A percentile compares a stretch with the other conserved stretches of the same genome.
phyloP scores from a whole-genome alignment of 495 filamentous ascomycete species.

The Penicillium parvum region DNA sequence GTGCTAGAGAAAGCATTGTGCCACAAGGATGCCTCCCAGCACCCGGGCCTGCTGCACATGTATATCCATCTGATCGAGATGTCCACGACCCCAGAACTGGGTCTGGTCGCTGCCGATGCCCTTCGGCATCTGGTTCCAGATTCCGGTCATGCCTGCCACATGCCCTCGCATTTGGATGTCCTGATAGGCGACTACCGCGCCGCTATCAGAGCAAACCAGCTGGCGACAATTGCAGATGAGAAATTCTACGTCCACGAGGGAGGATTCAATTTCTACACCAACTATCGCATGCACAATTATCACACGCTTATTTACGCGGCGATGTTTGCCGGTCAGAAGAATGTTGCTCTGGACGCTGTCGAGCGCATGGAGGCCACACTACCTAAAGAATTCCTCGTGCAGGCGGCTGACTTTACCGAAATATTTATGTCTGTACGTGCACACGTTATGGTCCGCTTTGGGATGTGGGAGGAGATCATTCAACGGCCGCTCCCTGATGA shows the following conservation, averaged over 20 bases:
- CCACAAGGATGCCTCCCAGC: conserved; percentile 27
- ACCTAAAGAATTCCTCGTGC: conserved; percentile 50
- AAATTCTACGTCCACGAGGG: conserved; percentile 48
- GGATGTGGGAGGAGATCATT: conserved; percentile 56
- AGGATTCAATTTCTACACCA: conserved; percentile 56
- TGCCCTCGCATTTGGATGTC: conserved; percentile 64
- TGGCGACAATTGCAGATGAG: conserved; percentile 54
- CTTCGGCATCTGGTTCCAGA: conserved; percentile 60
- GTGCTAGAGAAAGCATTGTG: conserved; percentile 52
- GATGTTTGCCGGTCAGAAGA: conserved; percentile 60
- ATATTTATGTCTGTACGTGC: conserved; percentile 54
- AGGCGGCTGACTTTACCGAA: conserved; percentile 65
- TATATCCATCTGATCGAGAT: conserved; percentile 71
- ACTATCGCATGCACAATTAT: conserved; percentile 60
- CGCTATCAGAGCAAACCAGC: conserved; percentile 53
- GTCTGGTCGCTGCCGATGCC: conserved; percentile 48
- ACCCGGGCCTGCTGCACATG: conserved; percentile 60
- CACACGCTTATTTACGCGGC: conserved; percentile 64
- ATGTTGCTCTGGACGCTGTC: conserved; percentile 48
- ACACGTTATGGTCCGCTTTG: conserved; percentile 62
- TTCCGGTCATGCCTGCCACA: conserved; percentile 60
- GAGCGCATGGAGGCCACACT: conserved; percentile 48
- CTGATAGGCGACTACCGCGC: conserved; percentile 58
- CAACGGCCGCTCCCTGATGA: conserved; percentile 45
- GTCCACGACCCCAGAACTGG: conserved; percentile 54